Evolutionary conservation across 2,329 filamentous ascomycete species (phyloP), one percentile per base, ranked within the genome.

Genomic region (Aphanoascus verrucosus): DNA sequence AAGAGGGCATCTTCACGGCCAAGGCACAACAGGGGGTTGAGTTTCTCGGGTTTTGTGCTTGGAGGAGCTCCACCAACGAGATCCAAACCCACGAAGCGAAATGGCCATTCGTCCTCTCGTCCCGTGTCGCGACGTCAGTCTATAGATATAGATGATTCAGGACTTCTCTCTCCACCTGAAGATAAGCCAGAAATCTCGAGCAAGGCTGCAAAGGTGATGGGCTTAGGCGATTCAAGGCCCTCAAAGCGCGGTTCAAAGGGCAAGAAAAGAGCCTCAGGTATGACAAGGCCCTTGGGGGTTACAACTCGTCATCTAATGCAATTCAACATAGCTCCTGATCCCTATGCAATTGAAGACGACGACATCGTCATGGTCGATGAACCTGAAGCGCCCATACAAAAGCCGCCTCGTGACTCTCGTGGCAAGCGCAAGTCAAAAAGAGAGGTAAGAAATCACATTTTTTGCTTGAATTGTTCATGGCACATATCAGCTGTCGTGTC

Each of bases 201-300:
- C 44, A 94, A 94, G 68, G 88, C 87, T 28, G 86, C 87, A 32
- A 89, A 83, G 68, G 70, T 91, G 50, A 81, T 93, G 81, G 89
- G 72, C 60, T 69, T 80, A 56, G 73, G 67, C 56, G 69, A 67
- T 54, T 66, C 74, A 60, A 73, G 63, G 61, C 42, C 72, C 73
- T 11, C 73, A 73, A 48, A 73, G 71, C 56, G 72, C 72, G 58
- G 74, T 17, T 54, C 51, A 15, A 47, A 50, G 15, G 37, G 44
- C 43, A 57, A 56, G 32, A 54, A 52, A 54, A 55, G 20, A 49
- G 17, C 42, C 3, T 49, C 49, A 37, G 50, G 52, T 51, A 55
- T 40, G 47, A 45, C 41, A 5, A 6, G 15, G n/a, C 43, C 32
- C 9, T 41, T 17, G 41, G 34, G 12, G 3, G 14, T 15, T 35